Evolutionary conservation across 768 basidiomycete genomes (phyloP), one percentile per base, ranked within the genome.

Genomic region (Podaxis sp.): DNA sequence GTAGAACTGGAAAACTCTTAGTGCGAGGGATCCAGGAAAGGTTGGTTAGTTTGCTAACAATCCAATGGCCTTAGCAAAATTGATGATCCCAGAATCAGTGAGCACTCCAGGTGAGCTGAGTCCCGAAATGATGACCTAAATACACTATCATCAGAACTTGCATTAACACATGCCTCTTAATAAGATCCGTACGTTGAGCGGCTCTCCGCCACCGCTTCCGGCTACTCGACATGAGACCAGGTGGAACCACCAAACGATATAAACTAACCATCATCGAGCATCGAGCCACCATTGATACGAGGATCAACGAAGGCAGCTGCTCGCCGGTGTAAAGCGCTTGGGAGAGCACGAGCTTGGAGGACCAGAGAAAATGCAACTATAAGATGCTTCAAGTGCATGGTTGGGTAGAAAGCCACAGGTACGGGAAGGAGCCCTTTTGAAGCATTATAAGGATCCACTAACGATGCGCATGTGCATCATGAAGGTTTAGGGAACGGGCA

Each of bases 141-240:
- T 27, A 11, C 6, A 23, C 13, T 16, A 37, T 50, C 47, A 46
- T 32, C 32, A 14, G 14, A 42, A 9, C 55, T 46, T 51, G 32
- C 14, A 58, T 7, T 25, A 4, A 25, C 38, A 46, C 13, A 62
- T 42, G 50, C 9, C 79, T 81, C 27, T 78, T 70, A n/a, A 70
- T 74, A 79, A 80, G 21, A 82, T 62, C 62, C 86, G 77, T 62
- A 80, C 78, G 65, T 92, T 91, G 38, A 93, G 74, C n/a, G 91
- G 93, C 71, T 94, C 93, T 28, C 90, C 91, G 5, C 63, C 64
- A 13, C 72, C 72, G 38, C 63, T 57, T 11, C 72, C 75, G 44
- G 76, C 75, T 76, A 23, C 36, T 5, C 27, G 35, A 14, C 7
- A 0, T 48, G 25, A 18, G n/a, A n/a, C 7, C 21, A 5, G 46